phyloP scores from a whole-genome alignment of 208 protist species.

The Crithidia bombi region DNA sequence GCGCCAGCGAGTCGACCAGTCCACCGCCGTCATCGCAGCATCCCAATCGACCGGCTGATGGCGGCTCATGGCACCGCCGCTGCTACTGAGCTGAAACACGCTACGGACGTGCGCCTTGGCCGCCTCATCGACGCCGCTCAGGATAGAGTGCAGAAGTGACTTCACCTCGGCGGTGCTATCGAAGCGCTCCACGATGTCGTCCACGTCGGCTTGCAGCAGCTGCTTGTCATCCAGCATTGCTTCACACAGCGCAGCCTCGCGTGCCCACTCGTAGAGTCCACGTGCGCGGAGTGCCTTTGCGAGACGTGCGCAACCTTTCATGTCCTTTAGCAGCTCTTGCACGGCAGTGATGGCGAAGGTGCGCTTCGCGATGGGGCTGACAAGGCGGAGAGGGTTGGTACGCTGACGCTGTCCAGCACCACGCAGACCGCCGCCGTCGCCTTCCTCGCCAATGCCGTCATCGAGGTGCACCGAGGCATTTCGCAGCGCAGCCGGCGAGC shows the following conservation, averaged over 20 bases:
- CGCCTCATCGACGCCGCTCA: slow-evolving; percentile 45
- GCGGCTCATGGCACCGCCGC: neutral
- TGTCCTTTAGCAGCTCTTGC: slow-evolving; percentile 29
- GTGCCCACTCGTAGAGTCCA: slow-evolving; percentile 51
- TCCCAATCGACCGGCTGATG: slow-evolving; percentile 57
- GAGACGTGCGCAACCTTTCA: slow-evolving; percentile 30
- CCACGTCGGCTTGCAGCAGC: slow-evolving; percentile 54
- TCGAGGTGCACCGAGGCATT: slow-evolving; percentile 40
- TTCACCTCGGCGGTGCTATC: slow-evolving; percentile 74
- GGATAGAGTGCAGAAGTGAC: slow-evolving; percentile 63
- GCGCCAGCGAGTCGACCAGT: slow-evolving; percentile 72
- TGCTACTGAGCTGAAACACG: slow-evolving; percentile 46
- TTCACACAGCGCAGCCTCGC: slow-evolving; percentile 72
- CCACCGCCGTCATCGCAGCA: slow-evolving; percentile 51
- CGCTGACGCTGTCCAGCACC: neutral
- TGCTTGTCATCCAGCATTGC: slow-evolving; percentile 59
- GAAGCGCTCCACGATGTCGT: slow-evolving; percentile 51
- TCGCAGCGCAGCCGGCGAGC: slow-evolving; percentile 26
- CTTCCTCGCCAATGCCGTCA: slow-evolving; percentile 34
- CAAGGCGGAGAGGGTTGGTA: slow-evolving; percentile 4
- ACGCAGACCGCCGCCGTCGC: too few species aligned
- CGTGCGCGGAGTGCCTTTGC: slow-evolving; percentile 40
- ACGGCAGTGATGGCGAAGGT: slow-evolving; percentile 45
- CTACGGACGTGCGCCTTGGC: slow-evolving; percentile 44
- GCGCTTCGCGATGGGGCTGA: slow-evolving; percentile 51